These are phyloP conservation scores for Citrus medica DNA, from an alignment of 345 rosid species.

Conservation along the genomic window DNA sequence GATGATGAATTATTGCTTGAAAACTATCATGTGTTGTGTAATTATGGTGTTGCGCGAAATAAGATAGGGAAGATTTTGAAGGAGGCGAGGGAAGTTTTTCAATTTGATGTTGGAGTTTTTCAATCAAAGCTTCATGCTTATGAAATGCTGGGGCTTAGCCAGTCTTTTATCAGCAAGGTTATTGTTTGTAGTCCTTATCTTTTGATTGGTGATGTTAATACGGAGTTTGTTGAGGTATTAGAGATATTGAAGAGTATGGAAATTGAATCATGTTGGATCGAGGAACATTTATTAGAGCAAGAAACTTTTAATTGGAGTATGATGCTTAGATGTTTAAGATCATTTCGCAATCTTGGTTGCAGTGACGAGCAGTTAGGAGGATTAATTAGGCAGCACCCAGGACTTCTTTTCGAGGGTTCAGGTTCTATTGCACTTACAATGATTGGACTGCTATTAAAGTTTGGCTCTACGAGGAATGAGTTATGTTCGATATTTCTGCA, in stretches of 20 bases:
- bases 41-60: conserved; percentile 56
- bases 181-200: conserved; percentile 53
- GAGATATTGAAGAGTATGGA: conserved; percentile 44
- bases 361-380: conserved; percentile 33
- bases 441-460: conserved; percentile 50
- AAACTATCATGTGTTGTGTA: conserved; percentile 61
- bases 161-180: conserved; percentile 35
- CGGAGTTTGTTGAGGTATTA: conserved; percentile 46
- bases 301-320: conserved; percentile 54
- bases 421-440: conserved; percentile 39
- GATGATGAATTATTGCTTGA: conserved; percentile 61
- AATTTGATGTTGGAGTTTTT: conserved; percentile 48
- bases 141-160: conserved; percentile 59
- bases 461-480: conserved; percentile 45
- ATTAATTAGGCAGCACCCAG: conserved; percentile 50
- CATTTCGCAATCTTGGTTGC: conserved; percentile 33
- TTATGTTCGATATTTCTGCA: conserved; percentile 46
- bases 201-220: conserved; percentile 50
- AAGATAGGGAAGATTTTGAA: conserved; percentile 61
- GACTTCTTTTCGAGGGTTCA: conserved; percentile 54
- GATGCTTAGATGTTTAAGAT: conserved; percentile 38
- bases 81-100: conserved; percentile 57
- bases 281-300: conserved; percentile 35
- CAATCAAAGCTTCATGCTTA: conserved; percentile 46
- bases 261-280: conserved; percentile 46